Base-by-base conservation (phyloP, 495 filamentous ascomycete species). In the Viridothelium virens region DNA sequence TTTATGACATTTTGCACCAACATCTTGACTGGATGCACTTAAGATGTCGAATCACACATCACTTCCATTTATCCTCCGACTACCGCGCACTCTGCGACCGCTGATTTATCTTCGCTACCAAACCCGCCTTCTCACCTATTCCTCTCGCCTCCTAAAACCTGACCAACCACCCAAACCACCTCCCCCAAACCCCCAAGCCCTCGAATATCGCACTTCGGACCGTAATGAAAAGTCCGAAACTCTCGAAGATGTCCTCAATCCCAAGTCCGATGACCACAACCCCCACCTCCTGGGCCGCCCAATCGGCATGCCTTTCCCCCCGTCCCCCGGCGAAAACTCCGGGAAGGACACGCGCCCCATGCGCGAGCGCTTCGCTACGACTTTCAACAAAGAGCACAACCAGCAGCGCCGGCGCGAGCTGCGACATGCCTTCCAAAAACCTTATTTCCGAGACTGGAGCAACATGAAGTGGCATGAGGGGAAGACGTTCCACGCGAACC, bases 381-480 rank as follows among this genome's bases (percentile, higher is more conserved):
- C 93, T 70, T 85, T 89, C 56, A 80, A 96, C 74, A 92, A 89
- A 68, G 88, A 96, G 38, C 89, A 89, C 72, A 91, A 96, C 74
- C 76, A 95, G 4, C 80, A 79, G 65, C 84, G 84, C 66, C 83
- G 92, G 63, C 80, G 89, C 68, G 76, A 88, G 73, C 77, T 97
- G 89, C 73, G 73, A 70, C 81, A 80, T 77, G 53, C 18, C 25
- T 83, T 93, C 69, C 76, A 84, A 12, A 90, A 88, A 66, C 90
- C 91, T 34, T 97, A 97, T 75, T 97, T 96, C 82, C 87, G 90
- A 71, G 92, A 97, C 83, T 95, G 90, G 88, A 82, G 82, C 63
- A 91, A 91, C 75, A 82, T 97, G 79, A 82, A 86, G 3, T 84
- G 88, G 72, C 83, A 89, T 77, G 83, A 91, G 68, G 94, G 94